These are phyloP conservation scores for Inonotus obliquus DNA, from an alignment of 1,284 basidiomycete genomes.

Conservation along the genomic window DNA sequence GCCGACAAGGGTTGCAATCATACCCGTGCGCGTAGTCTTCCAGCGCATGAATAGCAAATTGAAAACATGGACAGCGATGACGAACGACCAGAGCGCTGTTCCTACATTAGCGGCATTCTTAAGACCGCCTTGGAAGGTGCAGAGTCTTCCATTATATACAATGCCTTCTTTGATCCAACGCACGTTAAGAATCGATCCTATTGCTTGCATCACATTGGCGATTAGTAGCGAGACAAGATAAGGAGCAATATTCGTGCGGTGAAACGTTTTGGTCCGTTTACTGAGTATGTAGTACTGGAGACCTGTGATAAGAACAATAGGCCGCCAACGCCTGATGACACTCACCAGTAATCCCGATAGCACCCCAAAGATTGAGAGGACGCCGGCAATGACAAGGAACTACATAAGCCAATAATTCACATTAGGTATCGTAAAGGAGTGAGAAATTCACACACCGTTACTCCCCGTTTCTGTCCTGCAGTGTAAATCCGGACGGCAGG, in stretches of 20 bases:
- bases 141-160: constrained; percentile 33
- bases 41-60: constrained; percentile 37
- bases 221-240: constrained; percentile 36
- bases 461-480: neutral
- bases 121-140: constrained; percentile 38
- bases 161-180: constrained; percentile 35
- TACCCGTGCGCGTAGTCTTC: constrained; percentile 22
- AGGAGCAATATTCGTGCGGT: constrained; percentile 29
- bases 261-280: constrained; percentile 17
- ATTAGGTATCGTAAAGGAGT: neutral
- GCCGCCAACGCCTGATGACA: neutral
- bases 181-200: constrained; percentile 36
- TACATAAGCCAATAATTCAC: neutral
- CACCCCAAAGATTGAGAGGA: constrained; percentile 13
- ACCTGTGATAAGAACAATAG: neutral
- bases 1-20: constrained; percentile 27
- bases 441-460: neutral
- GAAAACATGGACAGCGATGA: constrained; percentile 38
- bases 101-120: constrained; percentile 43
- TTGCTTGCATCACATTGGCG: constrained; percentile 38
- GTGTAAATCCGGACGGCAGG: neutral
- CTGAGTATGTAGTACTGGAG: constrained; percentile 13
- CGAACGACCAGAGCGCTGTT: constrained; percentile 39
- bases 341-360: constrained; percentile 6
- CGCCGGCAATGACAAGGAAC: constrained; percentile 14